Conservation (phyloP, 2,329 filamentous ascomycete genomes). For the Penicillium janthinellum region DNA sequence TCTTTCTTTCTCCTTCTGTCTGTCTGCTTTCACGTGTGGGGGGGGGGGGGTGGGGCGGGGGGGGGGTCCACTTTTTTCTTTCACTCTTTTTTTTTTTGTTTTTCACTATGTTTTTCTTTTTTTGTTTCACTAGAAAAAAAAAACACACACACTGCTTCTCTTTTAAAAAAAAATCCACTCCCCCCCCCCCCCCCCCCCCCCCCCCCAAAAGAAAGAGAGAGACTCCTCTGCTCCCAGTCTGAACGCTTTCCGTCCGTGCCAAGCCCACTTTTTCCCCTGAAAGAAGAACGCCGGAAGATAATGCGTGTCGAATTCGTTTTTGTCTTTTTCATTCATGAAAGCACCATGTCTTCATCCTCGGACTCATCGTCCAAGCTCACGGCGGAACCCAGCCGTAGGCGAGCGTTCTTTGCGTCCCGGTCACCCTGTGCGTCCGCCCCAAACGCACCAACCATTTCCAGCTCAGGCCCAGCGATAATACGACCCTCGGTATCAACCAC, state of each 20-base stretch:
- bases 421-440: conserved; percentile 51
- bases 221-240: background rate
- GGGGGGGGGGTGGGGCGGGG: too few species aligned
- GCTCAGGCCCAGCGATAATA: conserved; percentile 83
- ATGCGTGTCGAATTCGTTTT: conserved; percentile 22
- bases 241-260: conserved; percentile 5
- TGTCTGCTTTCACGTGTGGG: too few species aligned
- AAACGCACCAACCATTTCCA: conserved; percentile 62
- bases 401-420: conserved; percentile 34
- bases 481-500: conserved; percentile 93
- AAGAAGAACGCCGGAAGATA: conserved; percentile 18
- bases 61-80: too few species aligned
- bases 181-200: too few species aligned
- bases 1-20: too few species aligned
- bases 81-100: too few species aligned
- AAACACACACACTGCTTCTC: too few species aligned
- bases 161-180: too few species aligned
- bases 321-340: conserved; percentile 37
- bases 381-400: conserved; percentile 29
- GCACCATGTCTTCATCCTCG: conserved; percentile 53
- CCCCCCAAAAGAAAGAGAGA: background rate
- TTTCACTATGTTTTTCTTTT: too few species aligned
- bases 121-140: too few species aligned
- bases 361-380: conserved; percentile 47
- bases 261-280: conserved; percentile 5